Conservation (phyloP, 106 monocot genomes). For the Phalaenopsis aphrodite region DNA sequence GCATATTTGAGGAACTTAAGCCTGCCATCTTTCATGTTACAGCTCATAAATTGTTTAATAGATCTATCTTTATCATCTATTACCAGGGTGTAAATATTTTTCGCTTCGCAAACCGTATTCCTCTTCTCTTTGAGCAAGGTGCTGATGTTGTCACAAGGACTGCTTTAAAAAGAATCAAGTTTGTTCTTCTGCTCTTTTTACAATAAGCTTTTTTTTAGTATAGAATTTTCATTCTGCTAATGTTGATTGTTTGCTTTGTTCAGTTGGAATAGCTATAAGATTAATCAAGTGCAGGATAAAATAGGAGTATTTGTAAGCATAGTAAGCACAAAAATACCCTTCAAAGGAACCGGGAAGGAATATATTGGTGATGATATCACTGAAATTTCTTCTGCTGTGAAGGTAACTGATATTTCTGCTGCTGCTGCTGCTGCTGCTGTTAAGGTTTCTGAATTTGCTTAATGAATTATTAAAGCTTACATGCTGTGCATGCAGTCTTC, state of each 20-base stretch:
- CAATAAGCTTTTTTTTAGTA: background rate
- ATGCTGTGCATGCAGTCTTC: slow-evolving; percentile 48
- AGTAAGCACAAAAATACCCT: slow-evolving; percentile 99
- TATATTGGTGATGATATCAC: slow-evolving; percentile 98
- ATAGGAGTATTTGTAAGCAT: slow-evolving; percentile 98
- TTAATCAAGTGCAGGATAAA: slow-evolving; percentile 94
- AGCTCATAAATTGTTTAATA: background rate
- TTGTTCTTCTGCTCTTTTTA: slow-evolving; percentile 12
- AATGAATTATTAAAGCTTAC: background rate
- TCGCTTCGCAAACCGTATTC: slow-evolving; percentile 94
- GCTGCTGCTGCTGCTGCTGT: background rate
- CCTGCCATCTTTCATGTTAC: background rate
- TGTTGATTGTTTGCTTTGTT: slow-evolving; percentile 9
- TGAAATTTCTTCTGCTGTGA: slow-evolving; percentile 92
- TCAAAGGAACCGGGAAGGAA: slow-evolving; percentile 98
- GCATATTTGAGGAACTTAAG: background rate
- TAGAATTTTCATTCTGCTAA: background rate
- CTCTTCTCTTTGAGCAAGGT: slow-evolving; percentile 98
- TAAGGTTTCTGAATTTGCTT: background rate
- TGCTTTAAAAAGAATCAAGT: slow-evolving; percentile 88
- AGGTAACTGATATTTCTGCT: slow-evolving; percentile 29
- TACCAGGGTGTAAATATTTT: slow-evolving; percentile 88
- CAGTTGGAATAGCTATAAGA: slow-evolving; percentile 97
- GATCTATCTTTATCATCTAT: background rate
- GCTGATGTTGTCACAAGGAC: slow-evolving; percentile 96